A percentile compares a stretch with the other conserved stretches of the same genome.
Evolutionary conservation across 1,139 yeast species (phyloP).

Genomic region (Cylindricascospora bacillispora): DNA sequence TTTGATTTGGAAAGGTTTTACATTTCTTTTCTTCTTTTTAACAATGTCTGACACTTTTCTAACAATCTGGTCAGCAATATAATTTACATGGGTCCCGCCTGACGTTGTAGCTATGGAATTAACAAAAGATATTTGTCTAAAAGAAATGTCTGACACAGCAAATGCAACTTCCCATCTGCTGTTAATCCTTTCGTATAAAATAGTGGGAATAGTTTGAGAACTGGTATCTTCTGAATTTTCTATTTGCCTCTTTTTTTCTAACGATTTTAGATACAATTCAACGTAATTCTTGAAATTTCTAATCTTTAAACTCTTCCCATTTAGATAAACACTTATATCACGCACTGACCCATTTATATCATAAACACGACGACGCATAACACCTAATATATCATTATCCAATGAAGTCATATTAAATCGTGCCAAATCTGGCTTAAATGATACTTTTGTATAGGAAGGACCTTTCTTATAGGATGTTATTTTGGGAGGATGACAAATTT

Average conservation of each 20-base stretch:
- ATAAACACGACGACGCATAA: constrained; percentile 84
- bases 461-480: constrained; percentile 42
- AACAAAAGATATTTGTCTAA: constrained; percentile 92
- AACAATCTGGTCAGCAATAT: constrained; percentile 74
- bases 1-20: constrained; percentile 80
- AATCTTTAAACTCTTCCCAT: constrained; percentile 60
- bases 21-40: constrained; percentile 66
- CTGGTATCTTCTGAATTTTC: constrained; percentile 26
- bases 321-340: constrained; percentile 66
- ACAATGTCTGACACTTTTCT: constrained; percentile 59
- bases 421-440: constrained; percentile 77
- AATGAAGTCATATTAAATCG: constrained; percentile 75
- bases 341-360: constrained; percentile 94
- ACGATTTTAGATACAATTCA: constrained; percentile 76
- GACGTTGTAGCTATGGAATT: constrained; percentile 95
- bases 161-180: constrained; percentile 95
- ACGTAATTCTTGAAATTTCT: constrained; percentile 76
- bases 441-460: constrained; percentile 71
- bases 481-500: constrained; percentile 59
- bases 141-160: constrained; percentile 81
- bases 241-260: constrained; percentile 31
- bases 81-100: constrained; percentile 94
- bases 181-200: constrained; percentile 66
- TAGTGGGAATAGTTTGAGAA: constrained; percentile 40
- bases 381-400: constrained; percentile 74